These are phyloP conservation scores for Lachnellula hyalina DNA, from an alignment of 2,329 filamentous ascomycete genomes.

Conservation along the genomic window DNA sequence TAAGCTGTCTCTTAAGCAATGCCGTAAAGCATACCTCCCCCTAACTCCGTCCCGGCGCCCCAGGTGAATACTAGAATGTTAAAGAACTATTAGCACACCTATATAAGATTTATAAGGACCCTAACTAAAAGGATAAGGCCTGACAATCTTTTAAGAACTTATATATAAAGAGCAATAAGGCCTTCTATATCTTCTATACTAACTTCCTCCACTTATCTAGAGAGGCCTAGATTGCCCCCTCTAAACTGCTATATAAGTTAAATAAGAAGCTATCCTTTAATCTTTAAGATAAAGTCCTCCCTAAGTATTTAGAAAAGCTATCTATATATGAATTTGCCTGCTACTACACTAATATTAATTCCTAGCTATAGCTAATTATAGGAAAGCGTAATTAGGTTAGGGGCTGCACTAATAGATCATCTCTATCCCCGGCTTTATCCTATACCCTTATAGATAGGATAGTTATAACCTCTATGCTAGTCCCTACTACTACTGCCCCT, in stretches of 20 bases:
- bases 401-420: background rate
- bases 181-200: background rate
- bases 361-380: background rate
- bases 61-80: background rate
- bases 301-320: background rate
- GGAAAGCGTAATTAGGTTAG: background rate
- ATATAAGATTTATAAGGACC: background rate
- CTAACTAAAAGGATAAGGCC: background rate
- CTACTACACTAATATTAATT: background rate
- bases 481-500: background rate
- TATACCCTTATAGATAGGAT: background rate
- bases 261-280: background rate
- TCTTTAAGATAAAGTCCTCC: background rate
- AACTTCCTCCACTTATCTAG: background rate
- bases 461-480: background rate
- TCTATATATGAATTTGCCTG: background rate
- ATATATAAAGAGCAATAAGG: background rate
- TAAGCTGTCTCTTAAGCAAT: too few species aligned
- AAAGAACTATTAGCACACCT: background rate
- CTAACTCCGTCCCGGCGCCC: too few species aligned
- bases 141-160: background rate
- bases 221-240: background rate
- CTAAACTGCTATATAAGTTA: background rate
- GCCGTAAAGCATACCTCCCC: too few species aligned
- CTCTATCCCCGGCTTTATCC: background rate